Evolutionary conservation across 805 yeast genomes (phyloP), one percentile per base, ranked within the genome.

Genomic region (Lipomyces sp.): DNA sequence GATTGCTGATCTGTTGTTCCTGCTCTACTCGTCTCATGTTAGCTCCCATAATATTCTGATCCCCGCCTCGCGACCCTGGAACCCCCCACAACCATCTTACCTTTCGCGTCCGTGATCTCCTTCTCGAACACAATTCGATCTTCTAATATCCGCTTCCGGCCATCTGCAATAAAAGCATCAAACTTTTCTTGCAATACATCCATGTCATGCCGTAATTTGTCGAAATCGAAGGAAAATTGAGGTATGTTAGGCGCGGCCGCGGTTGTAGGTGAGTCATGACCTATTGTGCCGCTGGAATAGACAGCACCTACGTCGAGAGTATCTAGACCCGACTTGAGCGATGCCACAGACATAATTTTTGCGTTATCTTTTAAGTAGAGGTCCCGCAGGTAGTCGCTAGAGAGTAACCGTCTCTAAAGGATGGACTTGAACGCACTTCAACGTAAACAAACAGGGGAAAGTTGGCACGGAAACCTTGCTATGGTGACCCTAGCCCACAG

Each of bases 181-280:
- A 83, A 77, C 35, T 73, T 76, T 32, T 72, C 71, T n/a, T 80
- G 76, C 62, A 84, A 82, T 29, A 66, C 73, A 37, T 77, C 80
- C 78, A 84, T 78, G 59, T 79, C 78, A 33, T 62, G 60, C 68
- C 78, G 78, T 30, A 83, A 64, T 32, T 51, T 77, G 18, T 77
- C 80, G 66, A 82, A 82, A 33, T 73, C 64, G 15, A 73, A 64
- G 8, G 65, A 58, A 39, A 74, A 72, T 53, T 65, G 59, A n/a
- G 77, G 76, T 1, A 74, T 65, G 7, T 58, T 35, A 5, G 65
- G 66, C n/a, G 62, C 58, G 10, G 53, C 18, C n/a, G 64, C 24
- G 7, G 50, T 39, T 13, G 29, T 32, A 5, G 69, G 63, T n/a
- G 64, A 63, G 34, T 55, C 42, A 7, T 45, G 15, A 15, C 24